These are phyloP conservation scores for Mucor plumbeus DNA, from an alignment of 371 early-diverging fungal genomes.

Conservation along the genomic window DNA sequence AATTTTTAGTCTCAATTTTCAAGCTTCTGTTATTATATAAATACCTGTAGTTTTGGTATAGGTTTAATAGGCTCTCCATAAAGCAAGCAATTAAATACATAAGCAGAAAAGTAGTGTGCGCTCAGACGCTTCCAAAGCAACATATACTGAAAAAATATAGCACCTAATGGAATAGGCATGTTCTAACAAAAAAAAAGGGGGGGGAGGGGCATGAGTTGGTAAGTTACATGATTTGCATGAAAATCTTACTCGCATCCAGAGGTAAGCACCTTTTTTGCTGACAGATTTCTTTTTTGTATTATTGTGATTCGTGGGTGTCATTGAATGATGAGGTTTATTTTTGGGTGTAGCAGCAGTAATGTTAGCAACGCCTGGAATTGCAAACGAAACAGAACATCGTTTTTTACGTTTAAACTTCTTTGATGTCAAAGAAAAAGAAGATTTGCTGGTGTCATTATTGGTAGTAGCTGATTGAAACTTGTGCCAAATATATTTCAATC, in stretches of 20 bases:
- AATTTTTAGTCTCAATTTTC: not conserved
- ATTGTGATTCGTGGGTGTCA: not conserved
- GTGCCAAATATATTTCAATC: constrained; percentile 12
- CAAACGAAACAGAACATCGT: constrained; percentile 15
- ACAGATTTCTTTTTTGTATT: not conserved
- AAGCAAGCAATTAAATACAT: constrained; percentile 61
- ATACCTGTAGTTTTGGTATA: constrained; percentile 62
- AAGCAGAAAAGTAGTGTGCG: constrained; percentile 63
- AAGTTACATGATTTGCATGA: not conserved
- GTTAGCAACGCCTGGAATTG: not conserved
- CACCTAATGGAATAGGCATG: constrained; percentile 60
- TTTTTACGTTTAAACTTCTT: constrained; percentile 1
- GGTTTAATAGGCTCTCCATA: constrained; percentile 67
- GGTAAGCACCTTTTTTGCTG: constrained; percentile 29
- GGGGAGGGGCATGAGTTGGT: not conserved
- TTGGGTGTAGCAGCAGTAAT: not conserved
- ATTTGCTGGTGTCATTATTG: not conserved
- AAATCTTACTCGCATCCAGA: constrained; percentile 41
- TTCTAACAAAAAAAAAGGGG: constrained; percentile 38
- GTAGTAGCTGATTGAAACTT: not conserved
- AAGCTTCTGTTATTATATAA: not conserved
- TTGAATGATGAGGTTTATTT: not conserved
- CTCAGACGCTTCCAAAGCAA: constrained; percentile 64
- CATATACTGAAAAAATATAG: constrained; percentile 68
- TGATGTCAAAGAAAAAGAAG: not conserved